Evolutionary conservation across 495 filamentous ascomycete species (phyloP), one percentile per base, ranked within the genome.

Genomic region (Penicillium coffeae): DNA sequence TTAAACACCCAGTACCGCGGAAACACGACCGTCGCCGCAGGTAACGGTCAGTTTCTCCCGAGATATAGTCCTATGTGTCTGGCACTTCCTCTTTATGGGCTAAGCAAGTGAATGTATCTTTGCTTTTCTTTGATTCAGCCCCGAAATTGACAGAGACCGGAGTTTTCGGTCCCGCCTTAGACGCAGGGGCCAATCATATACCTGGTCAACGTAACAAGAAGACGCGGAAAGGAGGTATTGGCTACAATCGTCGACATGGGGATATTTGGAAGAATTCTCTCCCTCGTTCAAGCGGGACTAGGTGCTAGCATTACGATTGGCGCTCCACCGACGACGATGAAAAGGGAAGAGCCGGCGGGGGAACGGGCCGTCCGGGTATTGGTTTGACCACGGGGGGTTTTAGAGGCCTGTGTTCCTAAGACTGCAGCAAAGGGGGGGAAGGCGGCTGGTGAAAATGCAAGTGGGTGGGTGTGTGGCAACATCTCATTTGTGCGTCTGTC

Each of bases 311-410:
- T 39, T 54, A 48, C 38, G 38, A 49, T 51, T 53, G 49, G 48
- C 19, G 49, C 21, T 44, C 49, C 56, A 51, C 48, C 30, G 39
- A 38, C 16, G 34, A 43, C 38, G 27, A 48, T 45, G 37, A 46
- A 49, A 51, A 51, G 35, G 47, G 50, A 47, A 56, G 51, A 55
- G 54, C 42, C 60, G n/a, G n/a, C 46, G 51, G 58, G 54, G 59
- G 60, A 48, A 60, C 60, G 60, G 60, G 56, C 60, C 60, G 60
- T 55, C 48, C 45, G 47, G 51, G 51, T 36, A 47, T 51, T 40
- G 39, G 18, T 32, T 27, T 60, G 37, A 40, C 56, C 59, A 62
- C 50, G 37, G 37, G 41, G 42, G 21, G 20, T 45, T 52, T 22
- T 27, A 15, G 19, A 15, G 19, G 40, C 25, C 13, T 42, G 39